Evolutionary conservation across 163 green algal genomes (phyloP), one percentile per base, ranked within the genome.

Genomic region (Scenedesmus sp.): DNA sequence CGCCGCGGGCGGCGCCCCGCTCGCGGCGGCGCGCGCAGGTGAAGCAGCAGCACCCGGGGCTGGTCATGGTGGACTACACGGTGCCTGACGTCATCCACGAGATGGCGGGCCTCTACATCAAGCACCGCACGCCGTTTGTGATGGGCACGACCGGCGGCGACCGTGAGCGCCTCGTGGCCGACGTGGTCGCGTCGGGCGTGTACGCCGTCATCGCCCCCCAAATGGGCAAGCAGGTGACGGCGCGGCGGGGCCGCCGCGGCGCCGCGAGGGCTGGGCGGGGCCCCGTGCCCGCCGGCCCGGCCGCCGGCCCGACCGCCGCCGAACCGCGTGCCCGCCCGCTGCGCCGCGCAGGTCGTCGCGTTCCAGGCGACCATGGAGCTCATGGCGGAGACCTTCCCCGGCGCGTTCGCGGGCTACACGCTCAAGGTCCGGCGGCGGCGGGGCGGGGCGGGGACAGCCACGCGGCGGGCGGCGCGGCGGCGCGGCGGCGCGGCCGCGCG

Each of bases 101-200:
- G 26, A 90, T 90, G 87, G 85, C 83, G 4, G 70, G 81, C 42
- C 86, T 88, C 6, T 91, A 91, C 63, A 60, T 85, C 15, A 56
- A 79, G 57, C 80, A 91, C 71, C 34, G 69, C 36, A 85, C 77
- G 28, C 87, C 87, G 6, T 99, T 99, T 87, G 97, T 99, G 4
- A 98, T 99, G 95, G 97, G 97, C 57, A 99, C 97, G 14, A 99
- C 96, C 0, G 97, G 97, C 9, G 97, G 96, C 1, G 96, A 99
- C 82, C 78, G 97, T 0, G 88, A 92, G 4, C 86, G 89, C 80
- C 87, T 99, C 3, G 58, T 44, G 47, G 71, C 56, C 44, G 71
- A 80, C 60, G 91, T 96, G 17, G 22, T 86, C 29, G 82, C 71
- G 1, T 74, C 89, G 7, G 89, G 85, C 14, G 56, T 87, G 17